Evolutionary conservation across 1,284 basidiomycete species (phyloP).

Genomic region (Afroboletus lepidellus): DNA sequence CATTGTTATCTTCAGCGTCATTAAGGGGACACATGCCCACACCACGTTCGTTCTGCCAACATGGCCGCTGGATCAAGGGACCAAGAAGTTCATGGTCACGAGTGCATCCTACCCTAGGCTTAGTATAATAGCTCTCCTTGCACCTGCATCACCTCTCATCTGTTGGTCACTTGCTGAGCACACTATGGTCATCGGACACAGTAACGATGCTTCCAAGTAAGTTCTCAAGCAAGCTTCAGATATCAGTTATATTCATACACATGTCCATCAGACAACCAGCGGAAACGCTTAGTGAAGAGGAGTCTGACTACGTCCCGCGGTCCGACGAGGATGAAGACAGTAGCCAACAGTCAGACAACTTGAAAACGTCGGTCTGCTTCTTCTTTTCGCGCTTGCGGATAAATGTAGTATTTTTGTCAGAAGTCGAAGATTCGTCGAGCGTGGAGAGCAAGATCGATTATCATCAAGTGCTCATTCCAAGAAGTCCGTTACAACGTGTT

Average conservation of each 20-base stretch:
- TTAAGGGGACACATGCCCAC: conserved; percentile 8
- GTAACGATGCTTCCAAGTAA: not conserved
- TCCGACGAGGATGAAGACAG: not conserved
- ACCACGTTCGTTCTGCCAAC: conserved; percentile 2
- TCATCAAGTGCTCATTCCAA: too few species aligned
- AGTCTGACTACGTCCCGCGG: not conserved
- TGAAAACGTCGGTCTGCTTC: not conserved
- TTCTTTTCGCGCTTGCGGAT: too few species aligned
- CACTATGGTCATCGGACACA: too few species aligned
- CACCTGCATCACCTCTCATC: not conserved
- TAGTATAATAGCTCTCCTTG: conserved; percentile 15
- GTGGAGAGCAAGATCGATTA: not conserved
- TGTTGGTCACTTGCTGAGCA: not conserved
- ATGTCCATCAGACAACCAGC: not conserved
- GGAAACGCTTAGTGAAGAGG: not conserved
- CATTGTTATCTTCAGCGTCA: conserved; percentile 22
- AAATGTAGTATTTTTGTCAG: not conserved
- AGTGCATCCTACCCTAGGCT: conserved; percentile 5
- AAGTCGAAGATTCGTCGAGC: not conserved
- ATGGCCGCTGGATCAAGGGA: conserved; percentile 13
- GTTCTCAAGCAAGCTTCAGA: not conserved
- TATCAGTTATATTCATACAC: not conserved
- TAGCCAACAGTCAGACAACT: not conserved
- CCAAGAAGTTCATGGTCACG: not conserved
- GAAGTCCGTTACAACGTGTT: not conserved